Evolutionary conservation across 1,284 basidiomycete species (phyloP).

Genomic region (Uromyces viciae-fabae): DNA sequence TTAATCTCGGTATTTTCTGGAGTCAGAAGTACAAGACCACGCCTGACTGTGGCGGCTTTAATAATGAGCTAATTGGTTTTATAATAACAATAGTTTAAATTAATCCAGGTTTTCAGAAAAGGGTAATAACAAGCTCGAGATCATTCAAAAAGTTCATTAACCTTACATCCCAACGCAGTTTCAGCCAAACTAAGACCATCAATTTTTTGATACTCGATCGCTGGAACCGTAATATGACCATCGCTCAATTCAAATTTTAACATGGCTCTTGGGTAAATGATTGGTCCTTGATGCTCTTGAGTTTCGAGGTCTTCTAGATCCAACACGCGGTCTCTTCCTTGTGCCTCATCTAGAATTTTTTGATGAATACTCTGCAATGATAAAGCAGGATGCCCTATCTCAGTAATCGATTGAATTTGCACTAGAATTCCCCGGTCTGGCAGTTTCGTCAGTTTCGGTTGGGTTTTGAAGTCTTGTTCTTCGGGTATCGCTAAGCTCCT

Average conservation of each 20-base stretch:
- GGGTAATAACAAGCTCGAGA: too few relatives aligned
- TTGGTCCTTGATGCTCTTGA: constrained; percentile 15
- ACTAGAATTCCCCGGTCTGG: constrained; percentile 38
- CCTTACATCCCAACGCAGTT: constrained; percentile 47
- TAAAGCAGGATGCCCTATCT: constrained; percentile 45
- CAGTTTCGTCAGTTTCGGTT: neutral
- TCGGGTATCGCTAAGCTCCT: neutral
- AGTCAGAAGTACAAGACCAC: constrained; percentile 47
- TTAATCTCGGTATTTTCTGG: constrained; percentile 47
- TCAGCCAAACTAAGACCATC: constrained; percentile 45
- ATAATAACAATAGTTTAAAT: neutral
- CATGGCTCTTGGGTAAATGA: constrained; percentile 46
- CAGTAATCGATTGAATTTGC: constrained; percentile 46
- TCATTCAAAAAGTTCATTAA: neutral
- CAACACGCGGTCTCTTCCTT: constrained; percentile 17
- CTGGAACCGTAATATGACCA: constrained; percentile 35
- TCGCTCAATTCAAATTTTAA: constrained; percentile 46
- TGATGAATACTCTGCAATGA: constrained; percentile 28
- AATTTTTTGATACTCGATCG: constrained; percentile 46
- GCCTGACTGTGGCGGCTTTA: constrained; percentile 44
- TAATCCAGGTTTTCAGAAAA: neutral
- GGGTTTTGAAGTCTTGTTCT: neutral
- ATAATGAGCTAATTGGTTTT: constrained; percentile 42
- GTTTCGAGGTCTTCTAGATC: constrained; percentile 31
- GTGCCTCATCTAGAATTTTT: constrained; percentile 41